Evolutionary conservation across 2,329 filamentous ascomycete species (phyloP), one percentile per base, ranked within the genome.

Genomic region (Xylariales sp.): DNA sequence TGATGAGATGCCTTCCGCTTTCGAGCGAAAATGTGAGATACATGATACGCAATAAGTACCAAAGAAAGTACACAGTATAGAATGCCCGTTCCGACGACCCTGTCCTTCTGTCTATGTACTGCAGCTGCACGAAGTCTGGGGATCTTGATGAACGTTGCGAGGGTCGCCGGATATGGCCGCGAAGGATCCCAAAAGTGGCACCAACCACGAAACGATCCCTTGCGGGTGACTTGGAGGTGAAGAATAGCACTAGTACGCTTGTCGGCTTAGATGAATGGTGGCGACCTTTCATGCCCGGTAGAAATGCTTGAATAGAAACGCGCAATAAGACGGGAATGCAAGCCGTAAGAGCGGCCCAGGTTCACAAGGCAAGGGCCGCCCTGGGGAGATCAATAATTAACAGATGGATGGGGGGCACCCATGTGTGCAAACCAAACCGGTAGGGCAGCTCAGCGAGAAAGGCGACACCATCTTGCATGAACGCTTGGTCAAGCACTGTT

Each of bases 381-480:
- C 5, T 14, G 38, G 20, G 28, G 21, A 40, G 38, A 40, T 40
- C 38, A 31, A 40, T 33, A 32, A 32, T 16, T 40, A 29, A 40
- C 38, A 40, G 38, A 27, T 33, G 38, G 24, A 29, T 29, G 29
- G 22, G 12, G 18, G 8, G 29, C n/a, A n/a, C n/a, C n/a, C n/a
- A n/a, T n/a, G n/a, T n/a, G n/a, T n/a, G n/a, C n/a, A n/a, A n/a
- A n/a, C n/a, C n/a, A n/a, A n/a, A n/a, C n/a, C n/a, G n/a, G n/a
- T n/a, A n/a, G n/a, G n/a, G n/a, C n/a, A n/a, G n/a, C n/a, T n/a
- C n/a, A n/a, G n/a, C n/a, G n/a, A n/a, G n/a, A n/a, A n/a, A n/a
- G n/a, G n/a, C n/a, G n/a, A n/a, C n/a, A n/a, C n/a, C 11, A 15
- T 41, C 43, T 31, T 45, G 43, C 43, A 45, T 45, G 43, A 45